phyloP scores from a whole-genome alignment of 2,329 filamentous ascomycete genomes.

The Aspergillus aculeatus region DNA sequence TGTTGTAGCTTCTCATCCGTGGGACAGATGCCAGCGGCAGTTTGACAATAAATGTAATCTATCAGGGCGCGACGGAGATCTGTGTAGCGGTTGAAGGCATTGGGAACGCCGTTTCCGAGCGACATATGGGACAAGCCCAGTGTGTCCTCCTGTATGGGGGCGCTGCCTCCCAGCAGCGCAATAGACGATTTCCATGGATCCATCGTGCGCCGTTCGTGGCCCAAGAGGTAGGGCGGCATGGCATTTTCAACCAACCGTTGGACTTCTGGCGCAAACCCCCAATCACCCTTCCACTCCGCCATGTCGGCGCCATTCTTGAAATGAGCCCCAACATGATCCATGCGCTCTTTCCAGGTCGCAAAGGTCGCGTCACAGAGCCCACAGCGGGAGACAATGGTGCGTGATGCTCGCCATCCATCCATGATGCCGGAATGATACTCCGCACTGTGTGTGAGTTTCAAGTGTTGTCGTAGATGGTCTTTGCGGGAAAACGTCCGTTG shows the following conservation, averaged over 20 bases:
- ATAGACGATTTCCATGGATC: constrained; percentile 21
- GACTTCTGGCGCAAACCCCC: constrained; percentile 37
- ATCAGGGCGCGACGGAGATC: not conserved
- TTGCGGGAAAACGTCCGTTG: constrained; percentile 59
- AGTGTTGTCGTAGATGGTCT: constrained; percentile 58
- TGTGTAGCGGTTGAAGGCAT: not conserved
- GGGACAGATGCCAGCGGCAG: not conserved
- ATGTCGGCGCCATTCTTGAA: constrained; percentile 36
- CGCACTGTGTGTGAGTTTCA: constrained; percentile 55
- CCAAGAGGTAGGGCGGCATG: constrained; percentile 35
- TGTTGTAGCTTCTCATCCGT: not conserved
- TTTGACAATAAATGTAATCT: not conserved
- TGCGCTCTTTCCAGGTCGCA: constrained; percentile 35
- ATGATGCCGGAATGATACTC: constrained; percentile 49
- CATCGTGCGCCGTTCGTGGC: constrained; percentile 26
- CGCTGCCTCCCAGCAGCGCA: not conserved
- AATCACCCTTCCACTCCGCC: constrained; percentile 37
- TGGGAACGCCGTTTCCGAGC: not conserved
- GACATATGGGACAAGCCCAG: not conserved
- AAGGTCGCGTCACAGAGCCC: constrained; percentile 35
- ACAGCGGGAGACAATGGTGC: constrained; percentile 46
- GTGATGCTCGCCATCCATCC: constrained; percentile 55
- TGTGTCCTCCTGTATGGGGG: not conserved
- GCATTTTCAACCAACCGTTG: constrained; percentile 30
- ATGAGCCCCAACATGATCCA: constrained; percentile 37